Base-by-base conservation (phyloP, 1,139 yeast genomes). In the Zygosaccharomyces sapae region DNA sequence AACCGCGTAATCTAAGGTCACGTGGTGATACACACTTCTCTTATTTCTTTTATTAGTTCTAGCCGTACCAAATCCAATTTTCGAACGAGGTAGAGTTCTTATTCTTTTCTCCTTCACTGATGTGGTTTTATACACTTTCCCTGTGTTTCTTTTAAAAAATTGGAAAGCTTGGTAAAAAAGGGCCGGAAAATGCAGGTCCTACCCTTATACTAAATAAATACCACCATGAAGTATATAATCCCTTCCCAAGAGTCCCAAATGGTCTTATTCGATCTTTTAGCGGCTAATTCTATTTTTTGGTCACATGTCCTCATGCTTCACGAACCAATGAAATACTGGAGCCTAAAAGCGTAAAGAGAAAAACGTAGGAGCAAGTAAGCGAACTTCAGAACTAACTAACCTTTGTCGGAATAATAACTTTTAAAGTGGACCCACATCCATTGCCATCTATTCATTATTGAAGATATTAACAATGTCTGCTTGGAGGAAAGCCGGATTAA, bases 401-500 rank as follows among this genome's bases (percentile, higher is more conserved):
- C n/a, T 31, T 12, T 4, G 18, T 13, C 7, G 3, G 3, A 12
- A 4, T 9, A 16, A 31, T 18, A 31, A 8, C 3, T 13, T 31
- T 3, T 13, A 4, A 31, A 31, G 20, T 8, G 6, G 13, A 4
- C 7, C 7, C 16, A 2, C 16, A 13, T 8, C 19, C 8, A 13
- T 31, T 12, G 7, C 8, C 9, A 13, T 30, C 34, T 3, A 16
- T 31, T 7, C 13, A 7, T 25, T 31, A 31, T 12, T 6, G 18
- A 5, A 18, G 8, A 16, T n/a, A 31, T 44, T 30, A 48, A 70
- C 56, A 52, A 81, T 82, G 87, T 78, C 88, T 67, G 78, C 81
- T 69, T 83, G 86, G 85, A 83, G 84, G 77, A 86, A 84, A 76
- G 92, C 90, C 62, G 94, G 94, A 66, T 79, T 84, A 66, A 78